Percentiles rank a stretch among this genome's conserved stretches.
phyloP scores from a whole-genome alignment of 176 grass and related monocot genomes.

The Areca catechu region DNA sequence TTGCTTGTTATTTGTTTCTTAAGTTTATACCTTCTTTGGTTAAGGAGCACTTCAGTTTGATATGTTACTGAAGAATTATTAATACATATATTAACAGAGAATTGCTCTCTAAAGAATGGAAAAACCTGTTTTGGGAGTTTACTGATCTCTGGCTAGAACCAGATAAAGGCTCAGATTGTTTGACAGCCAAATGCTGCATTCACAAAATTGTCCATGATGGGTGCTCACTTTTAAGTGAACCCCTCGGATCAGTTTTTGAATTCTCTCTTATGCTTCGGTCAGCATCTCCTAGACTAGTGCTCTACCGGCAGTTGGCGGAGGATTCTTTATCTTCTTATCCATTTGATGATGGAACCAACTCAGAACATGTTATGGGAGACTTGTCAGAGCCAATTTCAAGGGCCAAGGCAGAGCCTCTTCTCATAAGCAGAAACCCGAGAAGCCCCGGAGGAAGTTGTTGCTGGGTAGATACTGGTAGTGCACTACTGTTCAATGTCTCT shows the following conservation, averaged over 20 bases:
- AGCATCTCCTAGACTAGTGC: slow-evolving; percentile 74
- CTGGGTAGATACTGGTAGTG: slow-evolving; percentile 80
- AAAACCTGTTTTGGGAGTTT: slow-evolving; percentile 77
- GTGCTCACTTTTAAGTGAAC: slow-evolving; percentile 51
- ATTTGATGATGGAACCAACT: slow-evolving; percentile 19
- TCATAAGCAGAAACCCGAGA: slow-evolving; percentile 17
- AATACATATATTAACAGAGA: slow-evolving; percentile 39
- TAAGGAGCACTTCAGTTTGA: background rate
- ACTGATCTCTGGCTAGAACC: slow-evolving; percentile 65
- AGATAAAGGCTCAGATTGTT: slow-evolving; percentile 68
- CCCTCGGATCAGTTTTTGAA: slow-evolving; percentile 70
- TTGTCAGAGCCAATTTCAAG: slow-evolving; percentile 30
- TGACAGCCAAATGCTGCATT: slow-evolving; percentile 72
- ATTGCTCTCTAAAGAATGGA: slow-evolving; percentile 76
- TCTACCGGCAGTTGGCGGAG: slow-evolving; percentile 77
- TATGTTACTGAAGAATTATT: slow-evolving; percentile 12
- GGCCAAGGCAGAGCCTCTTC: slow-evolving; percentile 18
- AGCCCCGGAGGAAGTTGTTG: slow-evolving; percentile 60
- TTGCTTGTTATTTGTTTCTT: too few relatives aligned
- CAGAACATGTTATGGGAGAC: background rate
- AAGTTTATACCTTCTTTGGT: too few relatives aligned
- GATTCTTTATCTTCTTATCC: slow-evolving; percentile 65
- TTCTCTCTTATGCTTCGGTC: slow-evolving; percentile 93
- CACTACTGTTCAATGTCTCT: slow-evolving; percentile 43
- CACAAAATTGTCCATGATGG: slow-evolving; percentile 66